These are phyloP conservation scores for Pleurotus salmoneostramineus DNA, from an alignment of 768 basidiomycete species.

Conservation along the genomic window DNA sequence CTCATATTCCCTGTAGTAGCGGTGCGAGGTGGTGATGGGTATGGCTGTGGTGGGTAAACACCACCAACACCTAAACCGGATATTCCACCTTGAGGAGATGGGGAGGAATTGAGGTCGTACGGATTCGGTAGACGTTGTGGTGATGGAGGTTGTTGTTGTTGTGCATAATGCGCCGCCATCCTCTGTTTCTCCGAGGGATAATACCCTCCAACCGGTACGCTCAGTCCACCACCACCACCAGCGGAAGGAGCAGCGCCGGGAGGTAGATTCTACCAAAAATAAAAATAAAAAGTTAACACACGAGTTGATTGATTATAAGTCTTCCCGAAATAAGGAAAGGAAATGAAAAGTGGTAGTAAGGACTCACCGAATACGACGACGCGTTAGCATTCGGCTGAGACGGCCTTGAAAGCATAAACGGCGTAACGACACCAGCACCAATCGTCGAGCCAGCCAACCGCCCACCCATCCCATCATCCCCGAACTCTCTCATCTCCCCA, in stretches of 20 bases:
- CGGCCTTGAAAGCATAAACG: slow-evolving; percentile 15
- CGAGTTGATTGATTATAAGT: no score
- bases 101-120: neutral
- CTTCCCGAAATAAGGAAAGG: no score
- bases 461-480: slow-evolving; percentile 33
- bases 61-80: no score
- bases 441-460: slow-evolving; percentile 22
- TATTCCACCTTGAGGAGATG: neutral
- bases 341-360: neutral
- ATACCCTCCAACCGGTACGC: neutral
- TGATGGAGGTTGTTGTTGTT: neutral
- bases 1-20: no score
- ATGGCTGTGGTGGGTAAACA: no score
- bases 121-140: neutral
- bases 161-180: neutral
- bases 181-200: neutral
- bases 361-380: neutral
- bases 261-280: neutral
- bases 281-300: neutral
- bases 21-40: no score
- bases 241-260: neutral
- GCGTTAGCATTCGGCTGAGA: neutral
- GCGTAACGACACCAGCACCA: slow-evolving; percentile 30
- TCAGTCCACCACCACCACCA: neutral
- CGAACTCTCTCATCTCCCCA: slow-evolving; percentile 5